Base-by-base conservation (phyloP, 2,329 filamentous ascomycete genomes). In the Paecilomyces formosus region DNA sequence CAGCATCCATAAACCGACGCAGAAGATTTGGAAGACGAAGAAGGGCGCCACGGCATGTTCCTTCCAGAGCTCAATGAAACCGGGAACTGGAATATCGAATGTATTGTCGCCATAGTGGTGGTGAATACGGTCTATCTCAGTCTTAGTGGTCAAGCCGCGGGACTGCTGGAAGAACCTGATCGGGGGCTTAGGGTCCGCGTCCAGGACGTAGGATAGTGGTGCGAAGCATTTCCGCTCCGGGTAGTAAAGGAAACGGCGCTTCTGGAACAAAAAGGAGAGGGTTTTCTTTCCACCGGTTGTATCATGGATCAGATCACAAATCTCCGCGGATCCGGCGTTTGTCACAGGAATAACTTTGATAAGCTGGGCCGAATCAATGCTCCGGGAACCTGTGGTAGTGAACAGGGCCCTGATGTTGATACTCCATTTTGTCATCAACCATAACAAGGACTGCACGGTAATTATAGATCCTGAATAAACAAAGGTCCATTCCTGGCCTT, bases 1-100 rank as follows among this genome's bases (percentile, higher is more conserved):
- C 71, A 99, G 80, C 87, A 97, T 90, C 94, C 94, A 99, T 61
- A 99, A 80, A 15, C 94, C 95, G 59, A 99, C 94, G 68, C 95
- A 99, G 80, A 99, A 99, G 61, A 99, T 82, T 81, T 99, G 94
- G 79, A 99, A 99, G 63, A 99, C 92, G 77, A 99, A 99, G 81
- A 99, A 99, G 4, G 94, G 94, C 22, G 95, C 95, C 22, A 99
- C 95, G 24, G 95, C 93, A 74, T 99, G 95, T 76, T 99, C 94
- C 76, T 96, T 90, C 84, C 96, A 99, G 55, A 99, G 84, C 78
- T 99, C 94, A 55, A 88, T 86, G 67, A 99, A 99, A 11, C 89
- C 93, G 3, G 95, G 94, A 12, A 99, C 92, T 6, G 95, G 94
- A 56, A 99, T 99, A 70, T 99, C 94, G 72, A 99, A 99, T 13